Conservation (phyloP, 2,329 filamentous ascomycete genomes). For the Shiraia bambusicola region DNA sequence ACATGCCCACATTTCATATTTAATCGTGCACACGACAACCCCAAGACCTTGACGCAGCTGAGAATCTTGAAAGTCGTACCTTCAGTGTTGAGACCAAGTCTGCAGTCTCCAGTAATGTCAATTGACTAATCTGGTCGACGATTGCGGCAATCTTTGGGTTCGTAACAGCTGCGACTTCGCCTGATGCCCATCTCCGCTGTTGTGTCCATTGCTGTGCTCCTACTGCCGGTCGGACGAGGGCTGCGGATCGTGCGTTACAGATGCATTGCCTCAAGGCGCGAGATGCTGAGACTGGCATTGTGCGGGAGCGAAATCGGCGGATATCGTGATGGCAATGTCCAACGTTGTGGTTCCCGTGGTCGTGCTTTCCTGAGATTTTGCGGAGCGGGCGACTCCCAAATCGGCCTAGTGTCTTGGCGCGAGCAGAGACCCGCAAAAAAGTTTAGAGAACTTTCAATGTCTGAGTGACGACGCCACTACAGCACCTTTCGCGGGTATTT, state of each 20-base stretch:
- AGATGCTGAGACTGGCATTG: slow-evolving; percentile 50
- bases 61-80: slow-evolving; percentile 55
- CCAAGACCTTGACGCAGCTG: too few relatives aligned
- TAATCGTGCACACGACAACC: neutral
- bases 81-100: slow-evolving; percentile 94
- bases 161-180: slow-evolving; percentile 64
- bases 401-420: slow-evolving; percentile 30
- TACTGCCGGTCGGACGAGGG: slow-evolving; percentile 35
- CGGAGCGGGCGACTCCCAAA: slow-evolving; percentile 25
- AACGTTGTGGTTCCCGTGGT: slow-evolving; percentile 17
- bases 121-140: slow-evolving; percentile 97
- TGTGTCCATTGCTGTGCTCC: slow-evolving; percentile 40
- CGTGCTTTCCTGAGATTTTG: slow-evolving; percentile 31
- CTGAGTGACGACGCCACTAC: slow-evolving; percentile 17
- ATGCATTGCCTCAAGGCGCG: slow-evolving; percentile 49
- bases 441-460: slow-evolving; percentile 21
- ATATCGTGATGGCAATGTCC: slow-evolving; percentile 16
- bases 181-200: slow-evolving; percentile 82
- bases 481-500: slow-evolving; percentile 16
- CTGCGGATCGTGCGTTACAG: slow-evolving; percentile 34
- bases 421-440: slow-evolving; percentile 25
- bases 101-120: slow-evolving; percentile 96
- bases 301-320: slow-evolving; percentile 21
- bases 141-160: slow-evolving; percentile 94
- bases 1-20: neutral